Base-by-base conservation (phyloP, 768 basidiomycete species). In the Mycena amicta region DNA sequence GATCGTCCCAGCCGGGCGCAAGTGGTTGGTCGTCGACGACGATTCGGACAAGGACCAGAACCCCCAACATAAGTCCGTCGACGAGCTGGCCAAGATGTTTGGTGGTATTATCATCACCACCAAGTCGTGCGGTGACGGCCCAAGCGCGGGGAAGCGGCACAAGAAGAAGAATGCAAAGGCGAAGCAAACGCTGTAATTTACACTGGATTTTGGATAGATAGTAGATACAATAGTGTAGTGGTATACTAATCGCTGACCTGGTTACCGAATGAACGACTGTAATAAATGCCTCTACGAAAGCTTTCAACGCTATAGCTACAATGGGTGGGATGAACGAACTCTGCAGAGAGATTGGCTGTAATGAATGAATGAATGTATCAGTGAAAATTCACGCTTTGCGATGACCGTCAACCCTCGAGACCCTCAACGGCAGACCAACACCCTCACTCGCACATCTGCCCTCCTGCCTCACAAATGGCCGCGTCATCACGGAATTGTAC, bases 401-500 rank as follows among this genome's bases (percentile, higher is more conserved):
- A 8, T 45, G 33, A 8, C 11, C 22, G 43, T 45, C 13, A n/a
- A 49, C 47, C 5, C 47, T 5, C 22, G 47, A 27, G 26, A 49
- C 47, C 25, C 11, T 25, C 47, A 49, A n/a, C 22, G 47, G 47
- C 26, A 49, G 47, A 6, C 26, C 47, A 8, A 49, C 47, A 13
- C 47, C 47, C 5, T 49, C 47, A 23, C 25, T 26, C 47, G 47
- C 47, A 29, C 25, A 49, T 22, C 47, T 49, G 6, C 47, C 47
- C 4, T 26, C 47, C 27, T 49, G 8, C 25, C 47, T 25, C 27
- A 84, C 73, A 60, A 76, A 83, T 1, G 83, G 83, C 29, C 80
- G 67, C 1, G 81, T 83, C 31, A 84, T 60, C 28, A 84, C 77
- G 0, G 76, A 71, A 59, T 82, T 84, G 57, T 70, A 77, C 67